Percentiles rank a stretch among this genome's conserved stretches.
Evolutionary conservation across 2,329 filamentous ascomycete species (phyloP).

Genomic region (Stylonectria norvegica): DNA sequence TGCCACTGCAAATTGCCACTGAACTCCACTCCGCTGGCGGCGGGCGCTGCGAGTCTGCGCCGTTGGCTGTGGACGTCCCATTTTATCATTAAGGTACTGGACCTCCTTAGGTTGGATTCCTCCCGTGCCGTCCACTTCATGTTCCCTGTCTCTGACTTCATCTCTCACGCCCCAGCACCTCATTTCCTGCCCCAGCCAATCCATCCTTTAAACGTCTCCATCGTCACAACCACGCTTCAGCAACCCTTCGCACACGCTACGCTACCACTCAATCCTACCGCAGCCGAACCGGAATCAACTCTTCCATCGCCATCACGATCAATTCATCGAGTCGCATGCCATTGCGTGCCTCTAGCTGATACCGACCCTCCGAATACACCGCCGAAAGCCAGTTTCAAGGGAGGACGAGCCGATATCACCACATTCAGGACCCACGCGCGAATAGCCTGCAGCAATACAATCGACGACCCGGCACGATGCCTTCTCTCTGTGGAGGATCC

Average conservation of each 20-base stretch:
- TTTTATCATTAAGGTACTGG: too few relatives aligned
- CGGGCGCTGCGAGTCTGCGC: too few relatives aligned
- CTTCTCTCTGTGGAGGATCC: slow-evolving; percentile 60
- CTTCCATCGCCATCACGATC: neutral
- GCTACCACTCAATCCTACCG: neutral
- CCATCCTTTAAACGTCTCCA: slow-evolving; percentile 5
- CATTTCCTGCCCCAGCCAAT: slow-evolving; percentile 16
- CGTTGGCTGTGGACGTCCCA: too few relatives aligned
- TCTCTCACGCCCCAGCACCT: slow-evolving; percentile 11
- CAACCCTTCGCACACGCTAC: neutral
- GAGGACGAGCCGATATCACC: slow-evolving; percentile 18
- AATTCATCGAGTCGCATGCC: slow-evolving; percentile 9
- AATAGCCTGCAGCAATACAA: slow-evolving; percentile 1
- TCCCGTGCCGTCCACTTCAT: neutral
- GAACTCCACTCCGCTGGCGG: too few relatives aligned
- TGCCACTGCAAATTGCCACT: too few relatives aligned
- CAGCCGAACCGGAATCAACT: neutral
- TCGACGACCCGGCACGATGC: slow-evolving; percentile 18
- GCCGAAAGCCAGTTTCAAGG: slow-evolving; percentile 13
- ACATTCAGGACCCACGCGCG: neutral
- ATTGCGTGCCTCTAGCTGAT: slow-evolving; percentile 11
- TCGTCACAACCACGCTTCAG: neutral
- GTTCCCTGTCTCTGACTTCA: slow-evolving; percentile 13
- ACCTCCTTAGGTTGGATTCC: too few relatives aligned
- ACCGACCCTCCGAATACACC: too few relatives aligned